Percentiles rank a stretch among this genome's conserved stretches.
Evolutionary conservation across 257 asterid species (phyloP).

Genomic region (Petunia secreta): DNA sequence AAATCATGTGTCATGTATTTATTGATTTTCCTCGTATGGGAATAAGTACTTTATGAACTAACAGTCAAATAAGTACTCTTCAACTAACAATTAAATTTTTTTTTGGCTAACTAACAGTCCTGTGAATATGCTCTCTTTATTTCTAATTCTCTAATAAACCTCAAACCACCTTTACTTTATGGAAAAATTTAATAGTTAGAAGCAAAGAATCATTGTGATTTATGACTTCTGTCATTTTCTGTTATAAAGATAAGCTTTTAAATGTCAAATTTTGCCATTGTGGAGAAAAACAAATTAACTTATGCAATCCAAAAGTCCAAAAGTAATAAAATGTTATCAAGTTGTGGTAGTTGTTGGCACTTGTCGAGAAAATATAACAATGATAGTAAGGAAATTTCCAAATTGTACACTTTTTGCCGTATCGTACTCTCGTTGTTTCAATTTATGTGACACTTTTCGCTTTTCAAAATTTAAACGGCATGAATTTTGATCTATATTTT

Average conservation of each 20-base stretch:
- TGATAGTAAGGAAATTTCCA: conserved; percentile 15
- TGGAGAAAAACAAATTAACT: too few relatives aligned
- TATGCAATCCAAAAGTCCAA: not conserved
- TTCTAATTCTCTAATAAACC: not conserved
- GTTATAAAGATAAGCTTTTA: not conserved
- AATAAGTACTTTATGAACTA: too few relatives aligned
- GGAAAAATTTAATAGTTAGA: not conserved
- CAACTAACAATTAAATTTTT: too few relatives aligned
- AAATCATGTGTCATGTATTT: too few relatives aligned
- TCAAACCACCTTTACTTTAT: not conserved
- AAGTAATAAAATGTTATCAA: not conserved
- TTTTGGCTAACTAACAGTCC: too few relatives aligned
- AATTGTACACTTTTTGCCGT: not conserved
- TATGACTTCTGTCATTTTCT: not conserved
- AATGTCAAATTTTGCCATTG: too few relatives aligned
- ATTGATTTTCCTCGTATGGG: too few relatives aligned
- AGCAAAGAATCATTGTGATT: not conserved
- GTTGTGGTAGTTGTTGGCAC: not conserved
- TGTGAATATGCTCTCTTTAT: not conserved
- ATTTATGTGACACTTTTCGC: too few relatives aligned
- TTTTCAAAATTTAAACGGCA: too few relatives aligned
- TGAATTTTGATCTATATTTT: too few relatives aligned
- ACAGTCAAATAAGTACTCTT: too few relatives aligned
- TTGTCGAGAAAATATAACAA: not conserved
- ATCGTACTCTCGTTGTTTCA: not conserved